Evolutionary conservation across 352 stramenopile genomes (phyloP).

Genomic region (Pythium biforme): DNA sequence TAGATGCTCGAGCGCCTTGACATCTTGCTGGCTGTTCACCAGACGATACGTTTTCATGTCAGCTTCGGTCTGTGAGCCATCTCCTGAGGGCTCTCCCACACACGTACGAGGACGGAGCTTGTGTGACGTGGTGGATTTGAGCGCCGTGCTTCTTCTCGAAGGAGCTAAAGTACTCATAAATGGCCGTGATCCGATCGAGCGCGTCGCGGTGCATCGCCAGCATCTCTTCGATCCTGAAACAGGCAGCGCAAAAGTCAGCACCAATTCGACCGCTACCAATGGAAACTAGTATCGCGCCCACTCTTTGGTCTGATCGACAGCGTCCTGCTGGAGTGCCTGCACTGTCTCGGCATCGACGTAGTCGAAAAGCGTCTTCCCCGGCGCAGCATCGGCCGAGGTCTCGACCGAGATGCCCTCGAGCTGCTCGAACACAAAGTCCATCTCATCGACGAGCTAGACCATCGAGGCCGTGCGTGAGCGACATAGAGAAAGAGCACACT

Average conservation of each 20-base stretch:
- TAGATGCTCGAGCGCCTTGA: constrained; percentile 37
- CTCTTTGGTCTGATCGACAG: constrained; percentile 69
- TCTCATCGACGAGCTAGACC: constrained; percentile 61
- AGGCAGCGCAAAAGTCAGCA: no score
- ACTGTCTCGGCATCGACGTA: constrained; percentile 84
- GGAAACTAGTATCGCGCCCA: no score
- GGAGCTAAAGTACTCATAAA: constrained; percentile 64
- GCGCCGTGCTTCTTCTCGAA: constrained; percentile 44
- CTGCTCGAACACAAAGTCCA: constrained; percentile 74
- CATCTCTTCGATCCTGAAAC: constrained; percentile 76
- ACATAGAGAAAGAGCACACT: no score
- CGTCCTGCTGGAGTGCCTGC: constrained; percentile 72
- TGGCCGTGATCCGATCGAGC: constrained; percentile 52
- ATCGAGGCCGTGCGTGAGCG: background rate
- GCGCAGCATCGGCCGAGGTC: constrained; percentile 28
- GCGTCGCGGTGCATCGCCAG: constrained; percentile 57
- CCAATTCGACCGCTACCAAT: no score
- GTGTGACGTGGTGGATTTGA: constrained; percentile 35
- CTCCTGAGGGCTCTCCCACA: no score
- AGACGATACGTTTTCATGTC: background rate
- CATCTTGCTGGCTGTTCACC: constrained; percentile 29
- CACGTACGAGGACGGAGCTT: constrained; percentile 25
- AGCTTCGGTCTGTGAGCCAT: background rate
- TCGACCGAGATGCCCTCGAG: constrained; percentile 53
- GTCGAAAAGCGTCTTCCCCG: constrained; percentile 78